A percentile compares a stretch with the other conserved stretches of the same genome.
Conservation (phyloP, 345 rosid species). For the Sonneratia caseolaris region DNA sequence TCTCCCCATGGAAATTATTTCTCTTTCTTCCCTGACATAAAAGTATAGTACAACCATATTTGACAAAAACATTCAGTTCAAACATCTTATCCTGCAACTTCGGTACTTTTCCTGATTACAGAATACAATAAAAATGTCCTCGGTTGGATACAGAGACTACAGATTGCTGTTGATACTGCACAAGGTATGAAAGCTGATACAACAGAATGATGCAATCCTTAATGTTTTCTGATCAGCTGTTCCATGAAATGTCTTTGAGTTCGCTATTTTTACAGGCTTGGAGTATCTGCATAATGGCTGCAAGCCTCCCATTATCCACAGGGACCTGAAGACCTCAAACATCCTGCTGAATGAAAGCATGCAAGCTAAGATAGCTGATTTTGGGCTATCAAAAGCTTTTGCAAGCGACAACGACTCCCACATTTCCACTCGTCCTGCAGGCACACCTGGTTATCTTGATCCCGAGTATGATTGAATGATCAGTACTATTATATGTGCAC, state of each 20-base stretch:
- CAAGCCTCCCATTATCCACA: constrained; percentile 22
- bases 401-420: constrained; percentile 23
- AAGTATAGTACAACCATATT: background rate
- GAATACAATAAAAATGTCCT: background rate
- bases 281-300: constrained; percentile 24
- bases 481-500: background rate
- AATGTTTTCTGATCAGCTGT: background rate
- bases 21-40: too few species aligned
- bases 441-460: constrained; percentile 43
- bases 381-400: constrained; percentile 35
- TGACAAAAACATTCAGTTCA: background rate
- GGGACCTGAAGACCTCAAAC: constrained; percentile 41
- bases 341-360: constrained; percentile 35
- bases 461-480: constrained; percentile 28
- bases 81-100: background rate
- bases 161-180: constrained; percentile 35
- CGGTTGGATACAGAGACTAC: constrained; percentile 22
- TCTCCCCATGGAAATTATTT: background rate
- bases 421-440: constrained; percentile 27
- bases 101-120: background rate
- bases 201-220: background rate
- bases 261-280: constrained; percentile 16
- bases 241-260: background rate
- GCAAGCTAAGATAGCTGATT: constrained; percentile 44
- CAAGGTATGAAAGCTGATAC: constrained; percentile 14